Percentiles rank a stretch among this genome's conserved stretches.
These are phyloP conservation scores for Plantago ovata DNA, from an alignment of 257 asterid genomes.

Conservation along the genomic window DNA sequence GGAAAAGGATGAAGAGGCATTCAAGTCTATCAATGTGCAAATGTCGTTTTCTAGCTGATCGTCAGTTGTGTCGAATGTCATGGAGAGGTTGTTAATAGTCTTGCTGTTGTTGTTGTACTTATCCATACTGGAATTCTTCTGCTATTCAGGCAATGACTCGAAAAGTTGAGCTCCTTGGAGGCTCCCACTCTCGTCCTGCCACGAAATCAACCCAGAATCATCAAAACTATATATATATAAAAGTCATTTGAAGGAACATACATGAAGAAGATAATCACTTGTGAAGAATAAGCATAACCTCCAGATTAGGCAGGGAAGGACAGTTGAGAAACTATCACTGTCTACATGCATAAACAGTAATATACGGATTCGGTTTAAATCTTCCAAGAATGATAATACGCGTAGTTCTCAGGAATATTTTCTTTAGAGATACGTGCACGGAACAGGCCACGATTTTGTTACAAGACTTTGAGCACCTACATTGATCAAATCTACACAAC, in stretches of 20 bases:
- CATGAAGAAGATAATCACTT: no score
- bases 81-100: conserved; percentile 23
- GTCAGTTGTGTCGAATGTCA: conserved; percentile 38
- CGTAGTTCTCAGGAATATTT: conserved; percentile 3
- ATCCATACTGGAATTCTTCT: no score
- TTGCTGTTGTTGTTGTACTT: conserved; percentile 12
- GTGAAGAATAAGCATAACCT: no score
- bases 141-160: no score
- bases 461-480: conserved; percentile 8
- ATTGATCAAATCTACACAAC: conserved; percentile 18
- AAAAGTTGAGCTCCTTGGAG: no score
- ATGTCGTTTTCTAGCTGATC: conserved; percentile 62
- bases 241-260: no score
- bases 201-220: background rate
- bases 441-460: background rate
- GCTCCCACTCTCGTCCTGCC: no score
- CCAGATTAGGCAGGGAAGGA: no score
- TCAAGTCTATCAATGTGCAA: conserved; percentile 72
- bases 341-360: background rate
- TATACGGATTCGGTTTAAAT: background rate
- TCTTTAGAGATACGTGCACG: background rate
- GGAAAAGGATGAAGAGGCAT: conserved; percentile 34
- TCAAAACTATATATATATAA: no score
- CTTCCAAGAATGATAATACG: background rate
- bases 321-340: background rate